Evolutionary conservation across 2,329 filamentous ascomycete genomes (phyloP), one percentile per base, ranked within the genome.

Genomic region (Sclerotinia trifoliorum): DNA sequence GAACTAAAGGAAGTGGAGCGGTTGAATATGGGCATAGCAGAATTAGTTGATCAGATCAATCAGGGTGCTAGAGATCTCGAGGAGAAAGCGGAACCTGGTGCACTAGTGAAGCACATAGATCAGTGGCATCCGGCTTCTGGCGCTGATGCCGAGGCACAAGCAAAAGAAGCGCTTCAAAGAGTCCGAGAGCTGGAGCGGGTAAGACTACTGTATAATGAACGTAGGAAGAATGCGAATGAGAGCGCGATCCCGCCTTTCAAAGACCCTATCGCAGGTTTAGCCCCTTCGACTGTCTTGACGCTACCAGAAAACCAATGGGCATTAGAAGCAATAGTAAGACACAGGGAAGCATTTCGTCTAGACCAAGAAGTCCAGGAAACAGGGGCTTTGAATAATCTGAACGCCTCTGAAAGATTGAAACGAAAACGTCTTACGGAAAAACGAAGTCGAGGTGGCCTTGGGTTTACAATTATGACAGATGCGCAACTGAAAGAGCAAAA

Each of bases 391-490:
- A 51, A 62, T 24, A 35, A 39, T 5, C 60, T 39, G 13, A 51
- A 62, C 26, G 60, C 60, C 2, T 62, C 60, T 24, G 60, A 51
- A 39, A 51, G 60, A 62, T 26, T 51, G 29, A 62, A 62, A 51
- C 60, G 60, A 6, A 51, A 51, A 39, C 60, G 60, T 26, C 35
- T 62, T 4, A 46, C 60, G 0, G 46, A 51, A 26, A 51, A 21
- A 26, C 15, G 60, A 17, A 51, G 19, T 19, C 60, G 29, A 35
- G 60, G 60, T 39, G 11, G 29, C 1, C 29, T 51, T 21, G 60
- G 60, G 0, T 62, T 62, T 39, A 51, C 60, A 2, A 7, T 15
- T 13, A 62, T 39, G 29, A 62, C 60, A 24, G 60, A 51, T 19
- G 60, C 60, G 15, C 46, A 51, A 39, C 29, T 24, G 11, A 19